Percentiles rank a stretch among this genome's conserved stretches.
These are phyloP conservation scores for Poa annua DNA, from an alignment of 176 grass and related monocot species.

Conservation along the genomic window DNA sequence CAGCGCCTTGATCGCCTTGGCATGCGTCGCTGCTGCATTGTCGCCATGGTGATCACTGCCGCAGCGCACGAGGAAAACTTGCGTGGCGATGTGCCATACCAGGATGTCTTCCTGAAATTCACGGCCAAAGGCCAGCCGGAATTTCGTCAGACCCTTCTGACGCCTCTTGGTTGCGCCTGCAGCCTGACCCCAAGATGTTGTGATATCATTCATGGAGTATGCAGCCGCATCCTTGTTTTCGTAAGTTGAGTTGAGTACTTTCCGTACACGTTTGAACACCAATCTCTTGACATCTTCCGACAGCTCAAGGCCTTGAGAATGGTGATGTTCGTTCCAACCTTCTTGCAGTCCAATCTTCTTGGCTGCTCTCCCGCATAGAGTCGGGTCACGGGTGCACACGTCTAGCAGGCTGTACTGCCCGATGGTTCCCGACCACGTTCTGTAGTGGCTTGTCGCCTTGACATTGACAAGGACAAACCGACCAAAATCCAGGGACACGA, in stretches of 20 bases:
- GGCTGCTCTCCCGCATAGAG: accelerated
- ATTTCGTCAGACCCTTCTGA: background rate
- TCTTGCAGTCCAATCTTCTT: background rate
- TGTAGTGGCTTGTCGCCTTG: background rate
- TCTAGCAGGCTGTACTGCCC: background rate
- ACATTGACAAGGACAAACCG: background rate
- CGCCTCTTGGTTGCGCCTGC: background rate
- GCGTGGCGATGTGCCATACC: background rate
- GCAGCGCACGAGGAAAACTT: background rate
- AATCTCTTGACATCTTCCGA: background rate
- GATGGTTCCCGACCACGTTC: slow-evolving; percentile 49
- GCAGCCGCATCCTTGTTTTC: background rate
- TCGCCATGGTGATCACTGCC: too few relatives aligned
- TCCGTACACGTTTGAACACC: background rate
- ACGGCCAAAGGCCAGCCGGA: background rate
- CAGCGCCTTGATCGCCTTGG: slow-evolving; percentile 1
- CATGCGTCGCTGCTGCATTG: background rate
- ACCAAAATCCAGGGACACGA: background rate
- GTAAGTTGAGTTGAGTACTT: background rate
- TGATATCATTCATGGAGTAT: background rate
- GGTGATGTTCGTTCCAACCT: background rate
- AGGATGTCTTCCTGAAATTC: slow-evolving; percentile 25
- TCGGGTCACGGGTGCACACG: background rate
- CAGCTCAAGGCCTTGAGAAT: background rate
- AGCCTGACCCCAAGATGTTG: background rate